Conservation (phyloP, 2,329 filamentous ascomycete genomes). For the Pseudophaeomoniella oleicola region DNA sequence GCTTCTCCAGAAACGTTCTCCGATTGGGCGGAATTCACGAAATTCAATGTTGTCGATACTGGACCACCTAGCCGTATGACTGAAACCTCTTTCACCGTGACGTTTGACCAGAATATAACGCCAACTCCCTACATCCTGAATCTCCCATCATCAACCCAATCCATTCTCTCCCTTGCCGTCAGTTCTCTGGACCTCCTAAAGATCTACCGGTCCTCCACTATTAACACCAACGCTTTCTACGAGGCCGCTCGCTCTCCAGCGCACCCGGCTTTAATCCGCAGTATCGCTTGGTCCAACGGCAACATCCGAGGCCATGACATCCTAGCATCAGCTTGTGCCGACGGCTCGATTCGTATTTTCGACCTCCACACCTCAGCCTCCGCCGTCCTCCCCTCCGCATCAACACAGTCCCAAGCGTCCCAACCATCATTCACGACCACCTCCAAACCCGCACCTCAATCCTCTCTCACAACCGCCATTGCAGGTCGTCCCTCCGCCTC, state of each 20-base stretch:
- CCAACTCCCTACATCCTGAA: conserved; percentile 59
- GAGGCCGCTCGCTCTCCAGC: conserved; percentile 61
- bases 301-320: conserved; percentile 83
- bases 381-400: conserved; percentile 39
- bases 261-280: conserved; percentile 65
- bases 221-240: conserved; percentile 20
- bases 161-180: conserved; percentile 68
- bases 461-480: conserved; percentile 12
- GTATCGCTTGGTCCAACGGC: conserved; percentile 84
- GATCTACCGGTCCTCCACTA: conserved; percentile 54
- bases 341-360: conserved; percentile 82
- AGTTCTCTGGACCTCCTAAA: conserved; percentile 72
- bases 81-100: conserved; percentile 72
- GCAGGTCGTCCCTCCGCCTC: conserved; percentile 4
- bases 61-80: conserved; percentile 58
- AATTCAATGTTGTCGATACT: conserved; percentile 55
- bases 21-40: conserved; percentile 61
- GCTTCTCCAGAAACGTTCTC: conserved; percentile 68
- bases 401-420: neutral
- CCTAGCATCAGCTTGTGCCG: conserved; percentile 82
- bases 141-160: conserved; percentile 62
- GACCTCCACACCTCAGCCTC: conserved; percentile 37
- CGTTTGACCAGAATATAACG: conserved; percentile 71
- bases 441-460: conserved; percentile 9
- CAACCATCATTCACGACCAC: neutral